Evolutionary conservation across 2,329 filamentous ascomycete species (phyloP).

Genomic region (Cryoendolithus antarcticus): DNA sequence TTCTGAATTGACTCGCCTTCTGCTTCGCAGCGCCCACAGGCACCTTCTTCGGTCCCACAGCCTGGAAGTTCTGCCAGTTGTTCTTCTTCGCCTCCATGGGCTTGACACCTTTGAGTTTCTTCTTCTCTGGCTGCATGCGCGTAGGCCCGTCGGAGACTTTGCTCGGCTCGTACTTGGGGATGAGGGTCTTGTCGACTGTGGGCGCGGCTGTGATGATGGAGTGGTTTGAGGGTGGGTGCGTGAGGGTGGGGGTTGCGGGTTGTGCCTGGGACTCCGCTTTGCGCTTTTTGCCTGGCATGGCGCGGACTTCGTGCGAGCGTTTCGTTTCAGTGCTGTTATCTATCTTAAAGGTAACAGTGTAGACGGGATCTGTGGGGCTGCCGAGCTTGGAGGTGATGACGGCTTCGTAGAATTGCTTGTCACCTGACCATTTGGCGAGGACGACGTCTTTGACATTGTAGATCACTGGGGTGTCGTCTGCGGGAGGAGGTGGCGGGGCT

Average conservation of each 20-base stretch:
- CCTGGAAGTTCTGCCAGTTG: conserved; percentile 89
- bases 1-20: conserved; percentile 32
- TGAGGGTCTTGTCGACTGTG: conserved; percentile 53
- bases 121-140: conserved; percentile 40
- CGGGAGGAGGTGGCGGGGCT: conserved; percentile 20
- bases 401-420: conserved; percentile 82
- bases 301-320: conserved; percentile 67
- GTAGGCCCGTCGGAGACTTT: conserved; percentile 47
- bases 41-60: conserved; percentile 43
- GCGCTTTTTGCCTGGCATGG: conserved; percentile 47
- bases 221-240: conserved; percentile 29
- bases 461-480: conserved; percentile 32
- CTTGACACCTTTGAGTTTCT: conserved; percentile 79
- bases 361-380: conserved; percentile 79
- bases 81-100: conserved; percentile 81
- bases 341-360: conserved; percentile 88
- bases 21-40: conserved; percentile 11
- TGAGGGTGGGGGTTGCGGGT: conserved; percentile 25
- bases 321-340: conserved; percentile 73
- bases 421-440: conserved; percentile 84
- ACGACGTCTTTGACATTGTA: conserved; percentile 86
- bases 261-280: conserved; percentile 67
- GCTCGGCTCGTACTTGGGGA: conserved; percentile 49
- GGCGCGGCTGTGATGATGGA: conserved; percentile 55
- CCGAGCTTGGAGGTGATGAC: conserved; percentile 90